Evolutionary conservation across 2,329 filamentous ascomycete genomes (phyloP).

Genomic region (Hypomyces perniciosus): DNA sequence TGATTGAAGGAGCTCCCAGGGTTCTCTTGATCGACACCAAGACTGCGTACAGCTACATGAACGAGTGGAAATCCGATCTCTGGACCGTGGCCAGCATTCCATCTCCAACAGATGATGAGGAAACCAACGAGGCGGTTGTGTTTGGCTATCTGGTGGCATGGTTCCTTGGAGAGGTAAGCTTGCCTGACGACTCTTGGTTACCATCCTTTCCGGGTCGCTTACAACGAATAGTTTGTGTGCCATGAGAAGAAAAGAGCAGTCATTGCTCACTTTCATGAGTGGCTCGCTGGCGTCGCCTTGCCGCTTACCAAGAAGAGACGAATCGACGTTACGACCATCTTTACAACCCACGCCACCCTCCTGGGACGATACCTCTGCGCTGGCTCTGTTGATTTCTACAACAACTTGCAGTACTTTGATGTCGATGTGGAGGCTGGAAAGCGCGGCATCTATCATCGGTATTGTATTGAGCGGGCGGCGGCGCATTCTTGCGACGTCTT

Average conservation of each 20-base stretch:
- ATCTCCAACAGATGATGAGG: slow-evolving; percentile 83
- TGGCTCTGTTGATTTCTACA: slow-evolving; percentile 98
- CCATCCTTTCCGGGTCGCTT: slow-evolving; percentile 7
- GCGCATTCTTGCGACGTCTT: slow-evolving; percentile 93
- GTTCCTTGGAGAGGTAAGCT: slow-evolving; percentile 91
- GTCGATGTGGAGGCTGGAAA: slow-evolving; percentile 95
- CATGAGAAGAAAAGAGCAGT: slow-evolving; percentile 89
- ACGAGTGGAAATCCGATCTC: slow-evolving; percentile 96
- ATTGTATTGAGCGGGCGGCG: slow-evolving; percentile 93
- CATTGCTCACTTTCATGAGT: slow-evolving; percentile 98
- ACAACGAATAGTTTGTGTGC: slow-evolving; percentile 66
- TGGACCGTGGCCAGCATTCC: slow-evolving; percentile 93
- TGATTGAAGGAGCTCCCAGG: slow-evolving; percentile 92
- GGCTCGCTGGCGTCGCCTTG: slow-evolving; percentile 89
- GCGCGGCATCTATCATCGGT: slow-evolving; percentile 95
- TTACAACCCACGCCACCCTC: slow-evolving; percentile 94
- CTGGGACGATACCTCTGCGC: slow-evolving; percentile 94
- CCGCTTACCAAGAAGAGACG: slow-evolving; percentile 88
- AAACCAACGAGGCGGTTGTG: slow-evolving; percentile 96
- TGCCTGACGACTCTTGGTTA: background rate
- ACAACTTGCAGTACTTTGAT: slow-evolving; percentile 95
- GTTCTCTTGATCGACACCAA: slow-evolving; percentile 94
- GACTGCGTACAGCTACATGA: slow-evolving; percentile 81
- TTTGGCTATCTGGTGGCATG: slow-evolving; percentile 97
- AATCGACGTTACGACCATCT: slow-evolving; percentile 96